Evolutionary conservation across 2,329 filamentous ascomycete species (phyloP), one percentile per base, ranked within the genome.

Genomic region (Colletotrichum paranaense): DNA sequence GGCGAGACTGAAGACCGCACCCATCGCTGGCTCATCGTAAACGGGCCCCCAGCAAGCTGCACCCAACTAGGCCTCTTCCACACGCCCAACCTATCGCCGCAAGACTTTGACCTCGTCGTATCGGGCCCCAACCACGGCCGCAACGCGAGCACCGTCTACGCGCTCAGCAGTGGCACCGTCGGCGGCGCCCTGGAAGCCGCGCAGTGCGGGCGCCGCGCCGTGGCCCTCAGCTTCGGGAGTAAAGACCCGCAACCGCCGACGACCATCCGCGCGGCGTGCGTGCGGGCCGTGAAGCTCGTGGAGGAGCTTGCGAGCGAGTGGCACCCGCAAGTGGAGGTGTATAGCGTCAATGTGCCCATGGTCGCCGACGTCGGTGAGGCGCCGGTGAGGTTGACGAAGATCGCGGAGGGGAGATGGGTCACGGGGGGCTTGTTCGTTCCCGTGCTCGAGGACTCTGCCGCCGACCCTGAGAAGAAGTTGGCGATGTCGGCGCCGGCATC

Each of bases 151-250:
- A 86, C 89, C 3, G 81, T 91, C 5, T 91, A 91, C 77, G 86
- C 86, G 38, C 79, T 91, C 68, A 89, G 87, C 24, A 90, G 88
- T 77, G 89, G 89, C 26, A 91, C 89, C 1, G 81, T 91, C 67
- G 89, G 89, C 53, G 89, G 85, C 2, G 89, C 89, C 0, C 84
- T 91, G 81, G 89, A 91, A 78, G 89, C 86, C 58, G 88, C 89
- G 6, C 82, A 89, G 22, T 90, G 87, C 74, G 88, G 86, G 35
- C 84, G 85, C 74, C 88, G 83, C 72, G 87, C 91, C 5, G 92
- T 94, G 75, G 92, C 92, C 1, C 82, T 94, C 7, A 91, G 88
- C 5, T 94, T 92, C 80, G 92, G 92, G 6, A 94, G 94, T 82
- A 92, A 91, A 79, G 89, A 91, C 63, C 87, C 89, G 74, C 89